Percentiles rank a stretch among this genome's conserved stretches.
Evolutionary conservation across 2,329 filamentous ascomycete species (phyloP).

Genomic region (Cordyceps fumosorosea): DNA sequence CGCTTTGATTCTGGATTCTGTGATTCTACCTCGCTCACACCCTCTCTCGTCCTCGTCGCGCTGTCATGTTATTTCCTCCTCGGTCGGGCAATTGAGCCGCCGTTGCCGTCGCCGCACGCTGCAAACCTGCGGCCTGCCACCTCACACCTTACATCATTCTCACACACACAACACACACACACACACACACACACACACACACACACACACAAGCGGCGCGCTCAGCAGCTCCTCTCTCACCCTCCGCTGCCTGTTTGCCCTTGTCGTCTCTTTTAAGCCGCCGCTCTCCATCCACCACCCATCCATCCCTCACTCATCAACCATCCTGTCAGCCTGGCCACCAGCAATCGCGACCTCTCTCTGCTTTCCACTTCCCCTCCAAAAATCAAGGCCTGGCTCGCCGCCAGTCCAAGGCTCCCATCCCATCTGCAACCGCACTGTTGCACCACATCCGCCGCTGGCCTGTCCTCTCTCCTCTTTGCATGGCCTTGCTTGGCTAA

Average conservation of each 20-base stretch:
- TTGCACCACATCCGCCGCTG: no score
- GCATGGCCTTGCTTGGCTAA: neutral
- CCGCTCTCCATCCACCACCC: neutral
- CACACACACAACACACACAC: neutral
- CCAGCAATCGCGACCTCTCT: neutral
- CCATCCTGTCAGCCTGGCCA: constrained; percentile 5
- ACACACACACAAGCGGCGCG: neutral
- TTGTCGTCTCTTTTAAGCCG: constrained; percentile 2
- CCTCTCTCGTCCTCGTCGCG: neutral
- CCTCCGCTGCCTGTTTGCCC: neutral
- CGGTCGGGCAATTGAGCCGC: neutral
- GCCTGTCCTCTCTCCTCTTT: neutral
- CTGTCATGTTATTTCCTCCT: neutral
- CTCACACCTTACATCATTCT: neutral
- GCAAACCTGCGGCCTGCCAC: neutral
- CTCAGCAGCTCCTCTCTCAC: neutral
- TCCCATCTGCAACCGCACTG: neutral
- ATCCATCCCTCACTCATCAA: neutral
- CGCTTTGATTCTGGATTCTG: neutral
- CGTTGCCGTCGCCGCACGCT: neutral
- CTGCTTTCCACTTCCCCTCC: neutral
- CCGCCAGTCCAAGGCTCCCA: neutral
- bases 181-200: neutral
- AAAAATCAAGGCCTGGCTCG: neutral
- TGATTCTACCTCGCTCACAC: neutral